phyloP scores from a whole-genome alignment of 148 eudicot species.

The Nepenthes gracilis region DNA sequence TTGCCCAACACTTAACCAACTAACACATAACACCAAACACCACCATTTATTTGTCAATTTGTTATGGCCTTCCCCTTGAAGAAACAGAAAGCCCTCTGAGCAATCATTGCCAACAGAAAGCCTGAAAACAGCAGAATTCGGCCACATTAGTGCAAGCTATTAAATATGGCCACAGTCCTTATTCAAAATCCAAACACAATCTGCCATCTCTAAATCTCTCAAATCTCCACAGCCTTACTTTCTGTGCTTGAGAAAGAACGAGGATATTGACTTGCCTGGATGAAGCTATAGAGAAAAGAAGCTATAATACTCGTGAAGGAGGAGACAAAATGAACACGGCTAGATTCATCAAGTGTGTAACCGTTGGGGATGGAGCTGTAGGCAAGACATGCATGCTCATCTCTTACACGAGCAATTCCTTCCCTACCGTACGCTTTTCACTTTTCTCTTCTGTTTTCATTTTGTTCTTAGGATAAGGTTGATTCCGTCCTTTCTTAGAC shows the following conservation, averaged over 20 bases:
- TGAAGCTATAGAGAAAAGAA: no score
- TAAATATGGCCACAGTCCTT: neutral
- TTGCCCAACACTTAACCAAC: constrained; percentile 9
- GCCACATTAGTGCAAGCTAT: neutral
- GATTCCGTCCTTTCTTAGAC: no score
- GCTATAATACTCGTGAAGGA: no score
- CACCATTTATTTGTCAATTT: constrained; percentile 4
- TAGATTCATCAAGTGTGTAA: constrained; percentile 12
- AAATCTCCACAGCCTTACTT: neutral
- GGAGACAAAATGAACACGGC: constrained; percentile 5
- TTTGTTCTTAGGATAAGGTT: no score
- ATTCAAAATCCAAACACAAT: no score
- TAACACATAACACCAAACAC: constrained; percentile 9
- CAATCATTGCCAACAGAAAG: neutral
- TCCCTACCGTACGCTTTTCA: constrained; percentile 7
- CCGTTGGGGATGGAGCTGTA: constrained; percentile 11
- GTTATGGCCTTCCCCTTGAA: constrained; percentile 4
- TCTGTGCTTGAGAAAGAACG: neutral
- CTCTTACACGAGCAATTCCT: constrained; percentile 10
- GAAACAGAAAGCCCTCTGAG: constrained; percentile 4
- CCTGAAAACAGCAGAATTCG: neutral
- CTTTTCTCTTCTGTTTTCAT: neutral
- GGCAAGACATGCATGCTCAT: constrained; percentile 12
- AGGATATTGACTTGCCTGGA: neutral
- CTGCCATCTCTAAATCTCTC: no score